Conservation (phyloP, 2,329 filamentous ascomycete species). For the Pseudofabraea citricarpa region DNA sequence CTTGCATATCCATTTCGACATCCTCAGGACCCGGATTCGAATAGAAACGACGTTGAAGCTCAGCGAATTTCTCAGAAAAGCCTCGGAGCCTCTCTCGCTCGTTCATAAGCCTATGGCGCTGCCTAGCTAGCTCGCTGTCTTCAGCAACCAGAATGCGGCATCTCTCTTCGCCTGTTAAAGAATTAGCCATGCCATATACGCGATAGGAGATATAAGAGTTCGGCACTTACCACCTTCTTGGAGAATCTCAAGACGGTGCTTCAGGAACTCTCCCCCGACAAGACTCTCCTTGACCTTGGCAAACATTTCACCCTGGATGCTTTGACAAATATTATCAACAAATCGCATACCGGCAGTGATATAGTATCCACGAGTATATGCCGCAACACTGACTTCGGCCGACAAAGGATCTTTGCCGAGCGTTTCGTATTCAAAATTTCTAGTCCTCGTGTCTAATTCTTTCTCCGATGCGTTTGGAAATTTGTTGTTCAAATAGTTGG, state of each 20-base stretch:
- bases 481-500: no score
- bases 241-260: constrained; percentile 9
- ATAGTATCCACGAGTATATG: constrained; percentile 65
- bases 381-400: constrained; percentile 56
- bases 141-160: constrained; percentile 11
- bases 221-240: constrained; percentile 8
- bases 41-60: no score
- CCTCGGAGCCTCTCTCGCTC: constrained; percentile 6
- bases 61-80: no score
- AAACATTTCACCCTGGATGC: constrained; percentile 10
- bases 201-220: neutral
- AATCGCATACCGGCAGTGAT: constrained; percentile 60
- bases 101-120: constrained; percentile 1
- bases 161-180: constrained; percentile 4
- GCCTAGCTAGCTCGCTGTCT: constrained; percentile 3
- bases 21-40: no score
- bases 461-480: constrained; percentile 2
- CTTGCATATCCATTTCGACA: no score
- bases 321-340: constrained; percentile 40
- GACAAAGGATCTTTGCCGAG: constrained; percentile 54
- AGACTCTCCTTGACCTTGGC: constrained; percentile 6
- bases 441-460: constrained; percentile 1
- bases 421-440: constrained; percentile 16
- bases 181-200: neutral
- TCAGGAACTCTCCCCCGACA: constrained; percentile 6